Percentiles rank a stretch among this genome's conserved stretches.
Evolutionary conservation across 108 stramenopile genomes (phyloP).

Genomic region (Skeletonema costatum): DNA sequence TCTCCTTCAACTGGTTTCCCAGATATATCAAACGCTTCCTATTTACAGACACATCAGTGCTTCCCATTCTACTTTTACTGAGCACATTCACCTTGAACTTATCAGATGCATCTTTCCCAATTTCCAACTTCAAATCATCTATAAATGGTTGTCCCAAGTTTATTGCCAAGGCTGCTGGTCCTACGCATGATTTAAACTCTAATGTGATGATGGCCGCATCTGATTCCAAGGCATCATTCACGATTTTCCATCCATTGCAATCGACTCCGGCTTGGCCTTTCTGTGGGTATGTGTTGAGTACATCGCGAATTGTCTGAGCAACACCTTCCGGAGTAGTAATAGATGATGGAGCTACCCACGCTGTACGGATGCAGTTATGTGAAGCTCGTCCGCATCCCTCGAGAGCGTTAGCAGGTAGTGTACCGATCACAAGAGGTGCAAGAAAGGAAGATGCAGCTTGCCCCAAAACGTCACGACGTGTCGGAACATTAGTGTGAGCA

Average conservation of each 20-base stretch:
- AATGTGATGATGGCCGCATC: constrained; percentile 8
- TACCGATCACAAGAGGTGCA: neutral
- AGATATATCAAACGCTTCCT: constrained; percentile 30
- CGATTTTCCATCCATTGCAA: constrained; percentile 36
- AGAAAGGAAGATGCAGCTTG: neutral
- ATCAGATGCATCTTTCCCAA: constrained; percentile 17
- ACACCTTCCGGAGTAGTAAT: neutral
- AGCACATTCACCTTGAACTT: constrained; percentile 15
- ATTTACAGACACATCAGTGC: constrained; percentile 37
- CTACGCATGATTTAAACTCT: constrained; percentile 41
- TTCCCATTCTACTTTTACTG: constrained; percentile 27
- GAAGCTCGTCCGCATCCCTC: constrained; percentile 63
- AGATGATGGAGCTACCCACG: constrained; percentile 75
- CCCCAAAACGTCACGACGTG: neutral
- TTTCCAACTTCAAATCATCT: constrained; percentile 35
- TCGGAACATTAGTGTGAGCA: neutral
- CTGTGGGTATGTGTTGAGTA: constrained; percentile 32
- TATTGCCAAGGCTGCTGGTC: constrained; percentile 35
- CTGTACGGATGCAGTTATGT: constrained; percentile 75
- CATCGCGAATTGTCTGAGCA: constrained; percentile 8
- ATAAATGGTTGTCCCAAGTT: constrained; percentile 40
- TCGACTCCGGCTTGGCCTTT: constrained; percentile 30
- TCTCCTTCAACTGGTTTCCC: constrained; percentile 17
- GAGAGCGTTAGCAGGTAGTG: constrained; percentile 54
- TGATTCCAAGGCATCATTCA: constrained; percentile 10